A percentile compares a stretch with the other conserved stretches of the same genome.
phyloP scores from a whole-genome alignment of 1,284 basidiomycete genomes.

The Boletus semigastroideus region DNA sequence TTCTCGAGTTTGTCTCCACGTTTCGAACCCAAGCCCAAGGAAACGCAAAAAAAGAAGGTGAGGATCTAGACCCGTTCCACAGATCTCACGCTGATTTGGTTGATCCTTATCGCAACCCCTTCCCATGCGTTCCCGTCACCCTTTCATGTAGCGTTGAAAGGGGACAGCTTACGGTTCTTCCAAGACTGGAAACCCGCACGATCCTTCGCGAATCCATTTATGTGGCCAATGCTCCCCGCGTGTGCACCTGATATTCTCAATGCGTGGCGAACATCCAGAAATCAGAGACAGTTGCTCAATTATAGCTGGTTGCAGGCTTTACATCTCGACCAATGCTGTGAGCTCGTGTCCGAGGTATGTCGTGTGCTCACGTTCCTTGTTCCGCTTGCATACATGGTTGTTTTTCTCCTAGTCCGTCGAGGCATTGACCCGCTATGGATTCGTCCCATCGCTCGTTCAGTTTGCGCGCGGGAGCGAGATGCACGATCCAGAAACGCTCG shows the following conservation, averaged over 20 bases:
- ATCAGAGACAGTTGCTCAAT: slow-evolving; percentile 32
- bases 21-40: slow-evolving; percentile 26
- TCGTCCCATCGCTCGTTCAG: slow-evolving; percentile 24
- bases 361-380: background rate
- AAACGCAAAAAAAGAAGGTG: slow-evolving; percentile 30
- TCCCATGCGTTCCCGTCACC: too few species aligned
- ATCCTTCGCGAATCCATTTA: slow-evolving; percentile 33
- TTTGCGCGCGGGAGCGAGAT: slow-evolving; percentile 22
- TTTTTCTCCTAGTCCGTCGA: slow-evolving; percentile 25
- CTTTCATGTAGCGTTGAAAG: slow-evolving; percentile 16
- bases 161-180: slow-evolving; percentile 28
- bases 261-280: slow-evolving; percentile 21
- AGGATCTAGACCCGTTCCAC: slow-evolving; percentile 3
- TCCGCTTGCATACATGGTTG: background rate
- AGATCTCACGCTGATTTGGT: slow-evolving; percentile 2
- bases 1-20: slow-evolving; percentile 24
- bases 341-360: slow-evolving; percentile 20
- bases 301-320: slow-evolving; percentile 33
- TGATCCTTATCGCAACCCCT: background rate
- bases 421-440: slow-evolving; percentile 30
- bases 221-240: slow-evolving; percentile 31
- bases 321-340: slow-evolving; percentile 27
- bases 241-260: slow-evolving; percentile 30
- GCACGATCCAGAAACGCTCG: slow-evolving; percentile 22
- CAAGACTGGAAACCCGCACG: slow-evolving; percentile 33